Conservation (phyloP, 805 yeast genomes). For the Sungouiella thailandica region DNA sequence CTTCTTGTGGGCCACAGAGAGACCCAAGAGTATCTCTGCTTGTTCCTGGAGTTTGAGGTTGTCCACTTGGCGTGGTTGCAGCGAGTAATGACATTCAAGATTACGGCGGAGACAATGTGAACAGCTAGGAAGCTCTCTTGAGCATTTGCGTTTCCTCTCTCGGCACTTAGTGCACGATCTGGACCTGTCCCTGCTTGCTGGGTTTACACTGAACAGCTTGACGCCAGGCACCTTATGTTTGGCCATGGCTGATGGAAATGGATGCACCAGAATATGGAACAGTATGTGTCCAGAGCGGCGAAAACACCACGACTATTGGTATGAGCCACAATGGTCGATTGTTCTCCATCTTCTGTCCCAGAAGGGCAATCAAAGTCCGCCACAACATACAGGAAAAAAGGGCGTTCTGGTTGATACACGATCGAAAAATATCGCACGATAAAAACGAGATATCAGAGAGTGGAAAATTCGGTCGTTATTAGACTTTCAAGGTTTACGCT, state of each 20-base stretch:
- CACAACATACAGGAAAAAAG: no score
- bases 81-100: neutral
- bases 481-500: no score
- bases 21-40: neutral
- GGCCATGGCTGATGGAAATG: neutral
- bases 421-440: neutral
- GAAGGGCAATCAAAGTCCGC: neutral
- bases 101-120: neutral
- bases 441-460: neutral
- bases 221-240: neutral
- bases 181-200: constrained; percentile 1
- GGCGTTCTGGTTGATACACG: no score
- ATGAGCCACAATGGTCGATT: neutral
- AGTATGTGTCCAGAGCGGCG: neutral
- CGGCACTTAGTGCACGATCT: constrained; percentile 9
- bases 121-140: constrained; percentile 6
- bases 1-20: no score
- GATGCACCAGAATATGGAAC: neutral
- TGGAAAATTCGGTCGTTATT: neutral
- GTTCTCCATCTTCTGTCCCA: neutral
- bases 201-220: neutral
- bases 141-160: constrained; percentile 7
- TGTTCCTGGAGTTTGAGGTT: neutral
- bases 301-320: no score
- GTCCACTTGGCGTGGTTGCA: constrained; percentile 1